phyloP scores from a whole-genome alignment of 495 filamentous ascomycete genomes.

The Podospora bellae-mahoneyi region DNA sequence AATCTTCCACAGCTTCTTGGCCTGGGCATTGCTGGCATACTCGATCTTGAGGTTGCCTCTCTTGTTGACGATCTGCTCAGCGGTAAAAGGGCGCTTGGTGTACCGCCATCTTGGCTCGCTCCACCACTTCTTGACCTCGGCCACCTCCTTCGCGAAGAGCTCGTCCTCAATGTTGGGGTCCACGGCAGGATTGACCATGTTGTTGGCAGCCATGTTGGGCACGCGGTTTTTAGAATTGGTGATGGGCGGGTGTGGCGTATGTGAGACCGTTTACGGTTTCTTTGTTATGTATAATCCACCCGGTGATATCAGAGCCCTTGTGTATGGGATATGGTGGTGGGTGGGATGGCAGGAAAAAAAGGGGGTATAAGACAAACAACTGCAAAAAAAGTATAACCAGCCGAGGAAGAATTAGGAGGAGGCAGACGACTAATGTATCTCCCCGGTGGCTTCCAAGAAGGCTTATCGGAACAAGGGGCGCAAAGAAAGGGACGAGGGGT shows the following conservation, averaged over 20 bases:
- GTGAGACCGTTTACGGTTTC: not conserved
- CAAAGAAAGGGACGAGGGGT: slow-evolving; percentile 12
- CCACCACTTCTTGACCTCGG: slow-evolving; percentile 92
- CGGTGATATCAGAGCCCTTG: not conserved
- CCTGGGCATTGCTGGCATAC: slow-evolving; percentile 81
- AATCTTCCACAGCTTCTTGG: slow-evolving; percentile 93
- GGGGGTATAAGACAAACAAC: not conserved
- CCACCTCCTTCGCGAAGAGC: slow-evolving; percentile 73
- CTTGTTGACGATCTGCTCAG: slow-evolving; percentile 95
- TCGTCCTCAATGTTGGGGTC: slow-evolving; percentile 73
- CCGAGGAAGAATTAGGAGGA: slow-evolving; percentile 16
- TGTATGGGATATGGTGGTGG: slow-evolving; percentile 6
- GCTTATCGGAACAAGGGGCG: slow-evolving; percentile 7
- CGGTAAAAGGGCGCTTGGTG: slow-evolving; percentile 89
- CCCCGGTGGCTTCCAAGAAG: not conserved
- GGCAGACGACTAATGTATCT: not conserved
- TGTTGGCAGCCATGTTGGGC: slow-evolving; percentile 53
- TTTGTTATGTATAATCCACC: not conserved
- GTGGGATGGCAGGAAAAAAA: not conserved
- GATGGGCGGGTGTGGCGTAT: not conserved
- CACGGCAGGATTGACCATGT: slow-evolving; percentile 50
- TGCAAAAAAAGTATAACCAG: slow-evolving; percentile 18
- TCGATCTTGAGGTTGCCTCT: slow-evolving; percentile 86
- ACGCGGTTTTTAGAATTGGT: slow-evolving; percentile 1
- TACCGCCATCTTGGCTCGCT: slow-evolving; percentile 83